Evolutionary conservation across 495 filamentous ascomycete species (phyloP).

Genomic region (Penicillium malachiteum): DNA sequence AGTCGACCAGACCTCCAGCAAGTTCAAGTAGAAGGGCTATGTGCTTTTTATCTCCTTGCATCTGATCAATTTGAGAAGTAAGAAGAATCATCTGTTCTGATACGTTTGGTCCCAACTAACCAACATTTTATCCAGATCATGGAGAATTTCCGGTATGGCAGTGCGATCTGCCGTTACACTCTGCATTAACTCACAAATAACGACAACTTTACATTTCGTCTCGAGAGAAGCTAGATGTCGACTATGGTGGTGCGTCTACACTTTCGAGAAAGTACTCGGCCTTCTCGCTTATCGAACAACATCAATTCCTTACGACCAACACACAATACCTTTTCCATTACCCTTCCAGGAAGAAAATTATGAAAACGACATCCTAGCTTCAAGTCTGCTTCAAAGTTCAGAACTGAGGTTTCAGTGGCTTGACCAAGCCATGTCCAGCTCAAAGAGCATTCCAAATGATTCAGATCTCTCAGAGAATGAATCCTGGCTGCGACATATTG

Average conservation of each 20-base stretch:
- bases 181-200: conserved; percentile 13
- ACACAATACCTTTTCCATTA: conserved; percentile 52
- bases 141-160: not conserved
- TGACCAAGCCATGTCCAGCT: no score
- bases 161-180: not conserved
- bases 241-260: conserved; percentile 62
- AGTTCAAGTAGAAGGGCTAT: conserved; percentile 55
- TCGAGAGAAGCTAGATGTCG: conserved; percentile 57
- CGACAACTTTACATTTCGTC: conserved; percentile 16
- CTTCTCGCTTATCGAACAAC: conserved; percentile 60
- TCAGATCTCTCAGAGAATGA: not conserved
- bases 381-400: not conserved
- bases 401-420: not conserved
- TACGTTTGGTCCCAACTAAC: no score
- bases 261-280: conserved; percentile 53
- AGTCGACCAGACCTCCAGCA: conserved; percentile 52
- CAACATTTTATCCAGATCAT: not conserved
- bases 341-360: conserved; percentile 50
- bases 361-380: conserved; percentile 10
- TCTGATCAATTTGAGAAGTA: conserved; percentile 58
- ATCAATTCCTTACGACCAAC: conserved; percentile 51
- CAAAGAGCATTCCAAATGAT: no score
- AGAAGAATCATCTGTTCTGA: no score
- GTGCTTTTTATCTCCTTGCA: conserved; percentile 57
- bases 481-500: not conserved